These are phyloP conservation scores for Pythium brassicae DNA, from an alignment of 352 stramenopile genomes.

Conservation along the genomic window DNA sequence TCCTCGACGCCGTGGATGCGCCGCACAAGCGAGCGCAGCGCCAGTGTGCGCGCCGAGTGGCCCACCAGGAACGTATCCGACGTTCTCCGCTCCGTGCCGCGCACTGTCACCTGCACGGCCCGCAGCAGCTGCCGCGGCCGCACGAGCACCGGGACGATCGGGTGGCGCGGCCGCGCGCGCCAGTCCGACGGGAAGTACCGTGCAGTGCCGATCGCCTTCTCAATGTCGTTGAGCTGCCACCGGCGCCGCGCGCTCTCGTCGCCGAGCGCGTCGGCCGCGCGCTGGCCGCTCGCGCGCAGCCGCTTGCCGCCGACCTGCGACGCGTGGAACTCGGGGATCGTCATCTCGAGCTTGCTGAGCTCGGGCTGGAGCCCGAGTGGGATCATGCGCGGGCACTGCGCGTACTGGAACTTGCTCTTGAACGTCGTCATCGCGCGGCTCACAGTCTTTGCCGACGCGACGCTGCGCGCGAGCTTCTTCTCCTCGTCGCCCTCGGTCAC, in stretches of 20 bases:
- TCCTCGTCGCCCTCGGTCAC: slow-evolving; percentile 89
- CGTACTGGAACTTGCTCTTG: slow-evolving; percentile 88
- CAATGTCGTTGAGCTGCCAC: slow-evolving; percentile 70
- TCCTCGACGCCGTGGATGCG: slow-evolving; percentile 43
- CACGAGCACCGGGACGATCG: slow-evolving; percentile 34
- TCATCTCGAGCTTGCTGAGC: slow-evolving; percentile 55
- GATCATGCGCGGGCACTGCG: slow-evolving; percentile 71
- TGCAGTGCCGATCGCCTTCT: slow-evolving; percentile 36
- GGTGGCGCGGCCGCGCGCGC: slow-evolving; percentile 19
- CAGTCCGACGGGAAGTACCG: slow-evolving; percentile 51
- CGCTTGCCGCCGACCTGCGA: slow-evolving; percentile 65
- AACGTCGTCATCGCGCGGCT: slow-evolving; percentile 82
- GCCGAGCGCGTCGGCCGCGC: background rate
- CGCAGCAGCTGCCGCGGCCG: slow-evolving; percentile 40
- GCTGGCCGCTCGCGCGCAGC: slow-evolving; percentile 12
- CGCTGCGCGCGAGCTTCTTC: slow-evolving; percentile 80
- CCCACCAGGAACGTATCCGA: slow-evolving; percentile 23
- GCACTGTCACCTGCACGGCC: slow-evolving; percentile 12
- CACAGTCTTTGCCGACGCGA: slow-evolving; percentile 75
- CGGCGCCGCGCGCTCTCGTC: slow-evolving; percentile 10
- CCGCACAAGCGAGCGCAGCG: slow-evolving; percentile 42
- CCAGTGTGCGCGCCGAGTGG: slow-evolving; percentile 41
- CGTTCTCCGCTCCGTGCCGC: slow-evolving; percentile 9
- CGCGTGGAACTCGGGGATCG: slow-evolving; percentile 76
- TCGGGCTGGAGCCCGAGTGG: slow-evolving; percentile 42